Percentiles rank a stretch among this genome's conserved stretches.
phyloP scores from a whole-genome alignment of 345 rosid genomes.

The Xanthoceras sorbifolium region DNA sequence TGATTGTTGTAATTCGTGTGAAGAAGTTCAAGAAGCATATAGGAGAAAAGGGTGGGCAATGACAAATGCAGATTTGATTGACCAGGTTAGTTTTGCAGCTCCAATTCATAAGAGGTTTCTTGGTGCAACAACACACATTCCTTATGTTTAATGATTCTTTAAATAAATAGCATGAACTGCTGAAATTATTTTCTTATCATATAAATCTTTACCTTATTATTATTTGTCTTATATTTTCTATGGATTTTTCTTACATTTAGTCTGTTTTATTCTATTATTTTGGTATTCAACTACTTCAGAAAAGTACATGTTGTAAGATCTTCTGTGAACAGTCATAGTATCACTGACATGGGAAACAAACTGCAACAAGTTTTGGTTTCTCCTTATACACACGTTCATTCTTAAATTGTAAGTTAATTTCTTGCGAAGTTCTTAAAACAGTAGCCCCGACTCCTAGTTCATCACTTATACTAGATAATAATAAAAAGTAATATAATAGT shows the following conservation, averaged over 20 bases:
- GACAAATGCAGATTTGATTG: constrained; percentile 76
- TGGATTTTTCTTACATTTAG: not conserved
- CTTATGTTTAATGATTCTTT: not conserved
- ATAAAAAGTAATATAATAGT: too few species aligned
- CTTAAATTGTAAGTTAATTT: not conserved
- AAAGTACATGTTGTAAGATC: not conserved
- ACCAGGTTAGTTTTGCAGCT: constrained; percentile 62
- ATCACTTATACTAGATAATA: not conserved
- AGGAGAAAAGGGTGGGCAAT: constrained; percentile 92
- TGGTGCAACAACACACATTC: not conserved
- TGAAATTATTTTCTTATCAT: not conserved
- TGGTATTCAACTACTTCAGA: not conserved
- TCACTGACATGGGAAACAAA: not conserved
- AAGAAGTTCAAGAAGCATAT: constrained; percentile 95
- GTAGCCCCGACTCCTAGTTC: not conserved
- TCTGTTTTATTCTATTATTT: not conserved
- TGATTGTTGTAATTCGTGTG: constrained; percentile 84
- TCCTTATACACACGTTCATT: not conserved
- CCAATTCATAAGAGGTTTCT: not conserved
- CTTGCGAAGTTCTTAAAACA: not conserved
- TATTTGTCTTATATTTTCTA: not conserved
- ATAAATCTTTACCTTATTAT: not conserved
- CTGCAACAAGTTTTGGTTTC: not conserved
- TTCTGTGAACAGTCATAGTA: not conserved
- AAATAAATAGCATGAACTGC: not conserved